phyloP scores from a whole-genome alignment of 2,329 filamentous ascomycete species.

The Epichloe baconii region DNA sequence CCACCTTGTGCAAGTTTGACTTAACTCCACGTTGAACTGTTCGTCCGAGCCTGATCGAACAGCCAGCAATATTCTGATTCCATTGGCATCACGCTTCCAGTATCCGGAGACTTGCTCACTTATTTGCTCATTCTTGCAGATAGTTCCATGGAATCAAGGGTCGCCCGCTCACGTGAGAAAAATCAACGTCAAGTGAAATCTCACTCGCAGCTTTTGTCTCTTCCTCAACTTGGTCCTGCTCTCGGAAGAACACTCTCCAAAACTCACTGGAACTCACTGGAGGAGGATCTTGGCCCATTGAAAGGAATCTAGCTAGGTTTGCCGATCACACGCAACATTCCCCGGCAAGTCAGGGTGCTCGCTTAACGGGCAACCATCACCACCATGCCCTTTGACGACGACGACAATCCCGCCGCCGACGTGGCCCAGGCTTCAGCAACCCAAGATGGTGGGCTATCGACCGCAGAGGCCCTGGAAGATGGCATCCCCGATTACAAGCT shows the following conservation, averaged over 20 bases:
- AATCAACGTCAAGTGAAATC: not conserved
- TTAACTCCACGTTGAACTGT: not conserved
- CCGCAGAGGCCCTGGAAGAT: constrained; percentile 56
- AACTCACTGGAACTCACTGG: not conserved
- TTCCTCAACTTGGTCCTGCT: not conserved
- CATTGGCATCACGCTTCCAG: not conserved
- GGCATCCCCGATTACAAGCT: constrained; percentile 81
- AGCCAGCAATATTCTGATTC: not conserved
- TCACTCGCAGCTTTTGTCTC: not conserved
- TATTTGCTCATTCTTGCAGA: no score
- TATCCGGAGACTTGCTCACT: no score
- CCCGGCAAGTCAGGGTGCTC: not conserved
- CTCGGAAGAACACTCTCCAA: not conserved
- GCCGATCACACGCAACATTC: no score
- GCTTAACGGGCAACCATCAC: no score
- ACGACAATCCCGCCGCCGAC: constrained; percentile 24
- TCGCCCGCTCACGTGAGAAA: no score
- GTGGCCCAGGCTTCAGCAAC: constrained; percentile 8
- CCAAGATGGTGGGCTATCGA: constrained; percentile 16
- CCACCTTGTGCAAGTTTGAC: not conserved
- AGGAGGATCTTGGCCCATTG: not conserved
- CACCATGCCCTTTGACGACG: constrained; percentile 30
- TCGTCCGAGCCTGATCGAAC: not conserved
- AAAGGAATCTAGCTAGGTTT: not conserved
- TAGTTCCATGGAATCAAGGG: no score